Base-by-base conservation (phyloP, 2,329 filamentous ascomycete species). In the Fusarium citri region DNA sequence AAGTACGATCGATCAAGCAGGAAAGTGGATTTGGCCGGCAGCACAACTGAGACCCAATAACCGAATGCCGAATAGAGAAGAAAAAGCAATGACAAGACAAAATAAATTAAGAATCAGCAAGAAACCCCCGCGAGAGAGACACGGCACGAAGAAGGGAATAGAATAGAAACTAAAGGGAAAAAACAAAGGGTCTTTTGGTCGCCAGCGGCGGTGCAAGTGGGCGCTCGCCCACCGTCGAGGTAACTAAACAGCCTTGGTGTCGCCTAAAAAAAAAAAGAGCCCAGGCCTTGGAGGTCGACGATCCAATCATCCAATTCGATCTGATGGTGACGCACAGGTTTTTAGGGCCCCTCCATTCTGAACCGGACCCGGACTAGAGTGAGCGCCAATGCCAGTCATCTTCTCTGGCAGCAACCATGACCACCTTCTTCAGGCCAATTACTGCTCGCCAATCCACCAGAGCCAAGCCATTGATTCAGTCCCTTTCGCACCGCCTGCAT, bases 351-450 rank as follows among this genome's bases (percentile, higher is more conserved):
- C 70, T 74, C 69, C 59, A 68, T 63, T 67, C 46, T 69, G 68
- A 48, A 45, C 72, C 65, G 73, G 68, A 73, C 66, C 68, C 53
- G 64, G 73, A 66, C 64, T 75, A 75, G 73, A 69, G 63, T 66
- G 55, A 72, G 71, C 73, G 72, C 69, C 71, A 74, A 75, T 75
- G 73, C 73, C 73, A 75, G 73, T 75, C 73, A 75, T 75, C 65
- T 64, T 59, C 70, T 72, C 69, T 75, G 68, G 72, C 73, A 75
- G 68, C 68, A 62, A 41, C 51, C 55, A 64, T 71, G 46, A 50
- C 62, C 46, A 64, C 18, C 11, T 31, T 20, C 18, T 25, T 41
- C 37, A 51, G 12, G 8, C 68, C 68, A 71, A 71, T 49, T 53
- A 59, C 14, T 31, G 28, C 25, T 20, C 28, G 25, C 37, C 11